These are phyloP conservation scores for Penicillium canescens DNA, from an alignment of 495 filamentous ascomycete genomes.

Conservation along the genomic window DNA sequence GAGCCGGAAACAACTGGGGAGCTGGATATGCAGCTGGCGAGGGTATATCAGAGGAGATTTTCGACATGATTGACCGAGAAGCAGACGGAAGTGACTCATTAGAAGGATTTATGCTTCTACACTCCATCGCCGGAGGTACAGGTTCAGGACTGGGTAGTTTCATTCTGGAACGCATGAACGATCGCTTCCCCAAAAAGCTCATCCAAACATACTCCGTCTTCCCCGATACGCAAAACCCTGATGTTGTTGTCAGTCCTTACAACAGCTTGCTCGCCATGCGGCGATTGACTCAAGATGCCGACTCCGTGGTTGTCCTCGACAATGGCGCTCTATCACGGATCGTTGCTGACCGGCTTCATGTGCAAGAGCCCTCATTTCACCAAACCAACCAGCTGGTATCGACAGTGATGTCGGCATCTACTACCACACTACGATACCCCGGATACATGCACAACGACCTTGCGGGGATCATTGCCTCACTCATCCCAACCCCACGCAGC, in stretches of 20 bases:
- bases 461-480: slow-evolving; percentile 90
- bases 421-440: slow-evolving; percentile 92
- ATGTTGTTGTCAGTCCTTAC: slow-evolving; percentile 97
- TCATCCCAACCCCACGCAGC: slow-evolving; percentile 93
- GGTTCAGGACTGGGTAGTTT: slow-evolving; percentile 94
- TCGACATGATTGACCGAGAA: slow-evolving; percentile 99
- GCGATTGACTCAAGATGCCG: slow-evolving; percentile 89
- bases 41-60: slow-evolving; percentile 89
- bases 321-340: slow-evolving; percentile 94
- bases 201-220: slow-evolving; percentile 99
- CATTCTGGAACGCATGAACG: slow-evolving; percentile 93
- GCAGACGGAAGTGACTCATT: slow-evolving; percentile 97
- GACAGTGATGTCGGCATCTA: slow-evolving; percentile 98
- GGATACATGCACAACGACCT: slow-evolving; percentile 99
- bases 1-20: slow-evolving; percentile 98
- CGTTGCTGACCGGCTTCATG: slow-evolving; percentile 89
- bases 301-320: slow-evolving; percentile 96
- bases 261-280: slow-evolving; percentile 94
- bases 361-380: slow-evolving; percentile 90
- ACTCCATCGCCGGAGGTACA: slow-evolving; percentile 96
- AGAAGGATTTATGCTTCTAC: slow-evolving; percentile 98
- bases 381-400: slow-evolving; percentile 97
- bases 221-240: slow-evolving; percentile 81
- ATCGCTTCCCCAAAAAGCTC: slow-evolving; percentile 96
- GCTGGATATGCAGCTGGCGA: slow-evolving; percentile 93